A percentile compares a stretch with the other conserved stretches of the same genome.
Conservation (phyloP, 164 flowering plant genomes). For the Litsea cubeba region DNA sequence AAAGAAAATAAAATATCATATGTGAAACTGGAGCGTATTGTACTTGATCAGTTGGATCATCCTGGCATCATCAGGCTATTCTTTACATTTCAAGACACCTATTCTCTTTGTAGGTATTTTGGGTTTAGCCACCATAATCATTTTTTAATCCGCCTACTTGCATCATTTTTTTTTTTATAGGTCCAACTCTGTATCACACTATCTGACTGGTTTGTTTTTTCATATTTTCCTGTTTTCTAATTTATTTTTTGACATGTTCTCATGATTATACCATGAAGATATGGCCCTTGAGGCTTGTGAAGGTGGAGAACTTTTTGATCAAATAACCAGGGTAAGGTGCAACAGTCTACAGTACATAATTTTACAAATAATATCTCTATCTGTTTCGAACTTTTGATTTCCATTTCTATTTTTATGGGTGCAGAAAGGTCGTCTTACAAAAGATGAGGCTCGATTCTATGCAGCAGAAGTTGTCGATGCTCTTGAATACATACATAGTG, state of each 20-base stretch:
- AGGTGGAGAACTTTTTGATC: constrained; percentile 99
- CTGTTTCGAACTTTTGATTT: background rate
- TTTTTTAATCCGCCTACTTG: constrained; percentile 5
- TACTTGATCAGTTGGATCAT: constrained; percentile 96
- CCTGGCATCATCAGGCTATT: constrained; percentile 80
- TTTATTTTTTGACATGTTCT: constrained; percentile 18
- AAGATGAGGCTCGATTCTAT: constrained; percentile 91
- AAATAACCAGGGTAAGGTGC: constrained; percentile 73
- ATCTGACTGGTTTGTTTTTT: background rate
- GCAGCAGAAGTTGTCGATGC: constrained; percentile 98
- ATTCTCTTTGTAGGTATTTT: constrained; percentile 78
- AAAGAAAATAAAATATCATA: constrained; percentile 97
- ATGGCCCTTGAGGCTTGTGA: constrained; percentile 99
- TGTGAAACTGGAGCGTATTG: constrained; percentile 95
- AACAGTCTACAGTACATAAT: background rate
- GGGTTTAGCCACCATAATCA: constrained; percentile 7
- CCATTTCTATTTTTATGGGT: constrained; percentile 12
- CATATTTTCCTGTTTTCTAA: background rate
- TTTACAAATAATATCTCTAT: constrained; percentile 1
- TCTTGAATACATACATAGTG: constrained; percentile 86
- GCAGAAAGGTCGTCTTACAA: constrained; percentile 91
- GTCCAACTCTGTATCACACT: background rate
- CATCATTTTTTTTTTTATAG: background rate
- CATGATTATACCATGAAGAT: constrained; percentile 45
- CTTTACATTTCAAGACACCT: constrained; percentile 93